Conservation (phyloP, 1,139 yeast species). For the Hyphopichia wangnamkhiaoensis region DNA sequence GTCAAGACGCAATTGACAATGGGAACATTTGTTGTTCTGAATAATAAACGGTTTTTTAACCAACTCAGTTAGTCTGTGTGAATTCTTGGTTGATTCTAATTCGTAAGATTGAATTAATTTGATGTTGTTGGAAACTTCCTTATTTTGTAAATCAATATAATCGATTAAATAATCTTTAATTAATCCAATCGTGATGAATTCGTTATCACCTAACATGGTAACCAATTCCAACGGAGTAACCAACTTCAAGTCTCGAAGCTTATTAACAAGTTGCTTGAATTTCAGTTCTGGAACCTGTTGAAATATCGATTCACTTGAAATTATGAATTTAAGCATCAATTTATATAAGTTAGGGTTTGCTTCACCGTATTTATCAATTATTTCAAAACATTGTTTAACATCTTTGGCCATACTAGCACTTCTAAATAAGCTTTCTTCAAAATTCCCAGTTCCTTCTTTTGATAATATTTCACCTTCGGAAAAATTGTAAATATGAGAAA, state of each 20-base stretch:
- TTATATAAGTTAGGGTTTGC: constrained; percentile 65
- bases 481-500: constrained; percentile 66
- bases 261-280: constrained; percentile 46
- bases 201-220: constrained; percentile 61
- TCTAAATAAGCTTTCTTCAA: constrained; percentile 66
- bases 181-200: constrained; percentile 71
- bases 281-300: constrained; percentile 55
- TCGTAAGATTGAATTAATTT: constrained; percentile 70
- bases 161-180: constrained; percentile 70
- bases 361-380: constrained; percentile 61
- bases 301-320: constrained; percentile 57
- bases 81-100: constrained; percentile 60
- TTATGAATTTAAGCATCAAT: constrained; percentile 63
- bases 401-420: constrained; percentile 61
- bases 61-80: constrained; percentile 53
- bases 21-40: constrained; percentile 69
- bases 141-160: constrained; percentile 58
- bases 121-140: constrained; percentile 68
- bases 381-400: constrained; percentile 54
- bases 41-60: constrained; percentile 58
- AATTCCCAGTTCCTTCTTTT: constrained; percentile 41
- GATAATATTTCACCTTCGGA: constrained; percentile 46
- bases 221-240: constrained; percentile 78
- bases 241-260: constrained; percentile 53
- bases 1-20: constrained; percentile 70